Evolutionary conservation across 1,284 basidiomycete genomes (phyloP).

Genomic region (Irpex sp.): DNA sequence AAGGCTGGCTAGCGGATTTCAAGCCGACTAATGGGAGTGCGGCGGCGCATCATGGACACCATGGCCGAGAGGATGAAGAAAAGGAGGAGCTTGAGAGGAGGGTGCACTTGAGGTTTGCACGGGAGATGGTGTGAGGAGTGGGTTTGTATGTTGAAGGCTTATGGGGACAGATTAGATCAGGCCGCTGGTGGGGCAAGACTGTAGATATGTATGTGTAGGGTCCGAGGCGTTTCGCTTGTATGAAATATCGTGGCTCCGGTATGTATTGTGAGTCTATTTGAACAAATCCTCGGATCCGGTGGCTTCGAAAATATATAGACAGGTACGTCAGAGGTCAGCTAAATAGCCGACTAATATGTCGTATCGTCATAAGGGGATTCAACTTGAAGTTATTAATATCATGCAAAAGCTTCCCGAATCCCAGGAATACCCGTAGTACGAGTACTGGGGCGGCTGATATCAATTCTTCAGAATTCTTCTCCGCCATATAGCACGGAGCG

Average conservation of each 20-base stretch:
- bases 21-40: conserved; percentile 6
- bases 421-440: too few species aligned
- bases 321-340: background rate
- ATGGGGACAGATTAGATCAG: too few species aligned
- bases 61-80: background rate
- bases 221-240: background rate
- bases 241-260: background rate
- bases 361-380: background rate
- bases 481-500: background rate
- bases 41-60: background rate
- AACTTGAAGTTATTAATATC: too few species aligned
- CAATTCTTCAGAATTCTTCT: background rate
- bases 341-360: background rate
- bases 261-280: background rate
- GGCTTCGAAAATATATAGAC: background rate
- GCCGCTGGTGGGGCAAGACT: background rate
- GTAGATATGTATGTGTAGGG: background rate
- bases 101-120: background rate
- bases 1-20: conserved; percentile 48
- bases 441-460: background rate
- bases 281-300: background rate
- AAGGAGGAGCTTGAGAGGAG: background rate
- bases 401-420: too few species aligned
- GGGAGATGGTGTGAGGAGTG: background rate
- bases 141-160: too few species aligned